Base-by-base conservation (phyloP, 495 filamentous ascomycete species). In the Hypoxylon fuscum region DNA sequence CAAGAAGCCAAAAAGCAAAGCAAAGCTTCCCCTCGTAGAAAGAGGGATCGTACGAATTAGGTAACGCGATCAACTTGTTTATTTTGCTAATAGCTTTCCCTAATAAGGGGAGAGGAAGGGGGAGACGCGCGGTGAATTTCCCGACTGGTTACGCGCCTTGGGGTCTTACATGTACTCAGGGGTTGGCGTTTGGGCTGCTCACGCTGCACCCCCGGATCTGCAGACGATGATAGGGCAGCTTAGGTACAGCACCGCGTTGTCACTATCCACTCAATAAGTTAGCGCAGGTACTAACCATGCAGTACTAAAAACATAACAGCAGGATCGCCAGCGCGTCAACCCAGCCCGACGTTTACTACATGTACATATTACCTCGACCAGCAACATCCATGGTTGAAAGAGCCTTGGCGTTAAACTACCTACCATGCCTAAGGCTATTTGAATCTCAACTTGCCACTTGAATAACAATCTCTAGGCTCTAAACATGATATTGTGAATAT, bases 41-140 rank as follows among this genome's bases (percentile, higher is more conserved):
- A 23, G 43, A 29, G 37, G 17, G 18, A 41, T 14, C 4, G 35
- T 43, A 47, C 18, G 9, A 20, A 29, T 54, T 43, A 62, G 15
- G 31, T 64, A 52, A 46, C 58, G 65, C 68, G 65, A 35, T 61
- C 63, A 29, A 50, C 22, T 68, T 72, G 69, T 72, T 70, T 72
- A 53, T 72, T 68, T 68, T 68, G 34, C 44, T 64, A 17, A 37
- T 58, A 27, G 25, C 25, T 8, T 8, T 27, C 8, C 25, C 8
- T n/a, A n/a, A n/a, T n/a, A n/a, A n/a, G n/a, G n/a, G n/a, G n/a
- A n/a, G n/a, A n/a, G n/a, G n/a, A n/a, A n/a, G n/a, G 58, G 58
- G 53, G 49, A 70, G 34, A 44, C 53, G 45, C 57, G 45, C 64
- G 54, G 62, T 46, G 29, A 68, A 65, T 62, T 65, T 54, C 61